These are phyloP conservation scores for Echinochloa phyllopogon DNA, from an alignment of 176 grass and related monocot genomes.

Conservation along the genomic window DNA sequence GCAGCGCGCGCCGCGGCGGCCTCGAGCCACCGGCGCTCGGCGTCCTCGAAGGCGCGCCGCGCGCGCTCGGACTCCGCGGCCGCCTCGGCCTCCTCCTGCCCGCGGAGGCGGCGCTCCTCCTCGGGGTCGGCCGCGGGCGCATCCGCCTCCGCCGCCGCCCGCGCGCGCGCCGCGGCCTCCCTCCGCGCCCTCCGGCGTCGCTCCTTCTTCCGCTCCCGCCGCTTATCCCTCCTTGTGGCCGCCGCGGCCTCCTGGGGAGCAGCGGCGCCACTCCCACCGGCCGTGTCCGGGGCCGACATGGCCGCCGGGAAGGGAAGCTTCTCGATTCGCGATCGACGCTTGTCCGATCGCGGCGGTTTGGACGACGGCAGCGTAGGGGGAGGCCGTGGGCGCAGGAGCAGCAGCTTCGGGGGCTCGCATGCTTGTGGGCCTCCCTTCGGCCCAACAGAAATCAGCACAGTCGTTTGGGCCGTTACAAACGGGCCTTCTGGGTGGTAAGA, in stretches of 20 bases:
- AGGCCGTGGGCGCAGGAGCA: not conserved
- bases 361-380: not conserved
- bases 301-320: conserved; percentile 25
- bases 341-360: not conserved
- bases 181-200: conserved; percentile 64
- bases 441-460: not conserved
- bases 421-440: not conserved
- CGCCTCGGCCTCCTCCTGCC: conserved; percentile 62
- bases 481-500: no score
- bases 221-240: conserved; percentile 63
- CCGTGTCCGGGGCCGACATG: conserved; percentile 22
- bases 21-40: conserved; percentile 81
- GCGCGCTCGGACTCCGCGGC: conserved; percentile 59
- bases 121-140: conserved; percentile 58
- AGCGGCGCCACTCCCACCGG: not conserved
- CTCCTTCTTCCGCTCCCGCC: conserved; percentile 72
- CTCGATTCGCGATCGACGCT: not conserved
- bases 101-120: conserved; percentile 59
- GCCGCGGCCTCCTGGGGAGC: not conserved
- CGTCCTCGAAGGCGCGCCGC: conserved; percentile 67
- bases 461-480: not conserved
- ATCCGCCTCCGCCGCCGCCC: conserved; percentile 62
- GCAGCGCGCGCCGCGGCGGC: conserved; percentile 53
- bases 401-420: no score
- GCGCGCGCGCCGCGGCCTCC: conserved; percentile 60